Conservation (phyloP, 2,329 filamentous ascomycete genomes). For the Diatrype stigma region DNA sequence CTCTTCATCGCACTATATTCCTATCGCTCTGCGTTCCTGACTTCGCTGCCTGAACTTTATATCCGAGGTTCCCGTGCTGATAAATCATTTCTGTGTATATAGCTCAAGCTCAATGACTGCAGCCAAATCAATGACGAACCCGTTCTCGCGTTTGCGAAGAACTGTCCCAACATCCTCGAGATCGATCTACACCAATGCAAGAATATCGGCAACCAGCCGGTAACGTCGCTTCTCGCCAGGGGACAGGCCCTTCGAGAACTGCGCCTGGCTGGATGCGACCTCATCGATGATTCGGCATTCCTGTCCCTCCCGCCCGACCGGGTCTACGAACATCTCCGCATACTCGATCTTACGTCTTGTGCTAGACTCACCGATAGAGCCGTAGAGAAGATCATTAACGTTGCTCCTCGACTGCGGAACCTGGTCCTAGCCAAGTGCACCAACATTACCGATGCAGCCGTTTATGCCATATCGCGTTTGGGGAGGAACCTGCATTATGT, state of each 20-base stretch:
- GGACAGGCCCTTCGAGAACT: constrained; percentile 85
- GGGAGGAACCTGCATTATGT: constrained; percentile 97
- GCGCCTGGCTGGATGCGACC: constrained; percentile 77
- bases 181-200: constrained; percentile 89
- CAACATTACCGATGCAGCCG: constrained; percentile 84
- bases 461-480: constrained; percentile 80
- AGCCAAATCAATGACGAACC: constrained; percentile 76
- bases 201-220: constrained; percentile 74
- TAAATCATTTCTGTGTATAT: constrained; percentile 6
- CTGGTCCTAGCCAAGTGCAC: constrained; percentile 92
- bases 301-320: constrained; percentile 65
- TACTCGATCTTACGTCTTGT: constrained; percentile 90
- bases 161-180: constrained; percentile 91
- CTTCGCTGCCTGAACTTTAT: constrained; percentile 8
- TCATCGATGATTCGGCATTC: constrained; percentile 86
- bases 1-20: too few species aligned
- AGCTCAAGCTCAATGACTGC: constrained; percentile 95
- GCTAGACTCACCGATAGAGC: constrained; percentile 77
- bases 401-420: constrained; percentile 84
- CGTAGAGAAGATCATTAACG: constrained; percentile 80
- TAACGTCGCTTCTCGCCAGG: constrained; percentile 74
- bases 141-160: constrained; percentile 77
- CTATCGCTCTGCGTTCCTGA: background rate
- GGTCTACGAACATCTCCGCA: constrained; percentile 82
- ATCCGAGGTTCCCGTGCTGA: constrained; percentile 23